Percentiles rank a stretch among this genome's conserved stretches.
Evolutionary conservation across 371 early-diverging fungal species (phyloP).

Genomic region (Haplosporangium sp.): DNA sequence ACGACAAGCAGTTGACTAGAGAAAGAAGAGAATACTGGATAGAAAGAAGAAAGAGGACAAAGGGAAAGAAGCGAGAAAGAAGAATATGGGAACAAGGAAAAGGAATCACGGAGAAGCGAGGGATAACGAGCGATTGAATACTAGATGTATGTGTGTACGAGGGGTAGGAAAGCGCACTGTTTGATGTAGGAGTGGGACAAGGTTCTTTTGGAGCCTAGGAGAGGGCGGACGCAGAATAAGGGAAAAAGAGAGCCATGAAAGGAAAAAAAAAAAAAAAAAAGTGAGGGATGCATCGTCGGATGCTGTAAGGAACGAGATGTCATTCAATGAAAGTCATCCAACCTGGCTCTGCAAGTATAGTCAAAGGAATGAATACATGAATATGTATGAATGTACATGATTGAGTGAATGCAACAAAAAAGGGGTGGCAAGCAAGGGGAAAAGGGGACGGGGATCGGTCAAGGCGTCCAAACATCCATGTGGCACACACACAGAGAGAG

Average conservation of each 20-base stretch:
- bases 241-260: neutral
- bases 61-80: slow-evolving; percentile 1
- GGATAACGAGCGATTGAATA: neutral
- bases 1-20: too few relatives aligned
- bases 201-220: too few relatives aligned
- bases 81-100: neutral
- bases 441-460: neutral
- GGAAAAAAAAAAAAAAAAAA: neutral
- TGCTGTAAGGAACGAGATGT: too few relatives aligned
- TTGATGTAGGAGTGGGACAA: neutral
- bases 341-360: too few relatives aligned
- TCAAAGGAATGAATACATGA: too few relatives aligned
- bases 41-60: neutral
- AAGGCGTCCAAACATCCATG: too few relatives aligned
- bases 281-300: too few relatives aligned
- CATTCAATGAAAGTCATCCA: too few relatives aligned
- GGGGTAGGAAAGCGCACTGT: neutral
- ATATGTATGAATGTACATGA: too few relatives aligned
- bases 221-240: neutral
- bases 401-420: too few relatives aligned
- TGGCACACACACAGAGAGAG: too few relatives aligned
- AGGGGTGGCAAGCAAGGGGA: neutral
- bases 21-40: neutral
- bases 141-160: neutral
- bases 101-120: slow-evolving; percentile 16